Conservation (phyloP, 2,329 filamentous ascomycete genomes). For the Arachnopeziza araneosa region DNA sequence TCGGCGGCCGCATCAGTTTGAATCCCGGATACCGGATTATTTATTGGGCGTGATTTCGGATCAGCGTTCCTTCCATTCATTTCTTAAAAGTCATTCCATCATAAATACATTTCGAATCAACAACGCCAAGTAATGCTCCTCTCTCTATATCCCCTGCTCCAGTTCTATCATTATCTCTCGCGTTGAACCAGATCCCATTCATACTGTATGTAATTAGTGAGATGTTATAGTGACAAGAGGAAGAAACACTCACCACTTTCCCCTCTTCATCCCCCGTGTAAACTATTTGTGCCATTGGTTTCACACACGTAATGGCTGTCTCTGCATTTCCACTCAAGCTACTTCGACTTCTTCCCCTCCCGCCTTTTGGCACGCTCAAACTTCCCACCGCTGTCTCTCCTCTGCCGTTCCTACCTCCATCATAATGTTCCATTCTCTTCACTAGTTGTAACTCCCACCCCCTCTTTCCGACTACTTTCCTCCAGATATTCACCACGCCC, state of each 20-base stretch:
- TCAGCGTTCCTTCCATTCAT: not conserved
- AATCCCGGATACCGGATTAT: too few species aligned
- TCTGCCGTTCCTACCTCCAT: conserved; percentile 57
- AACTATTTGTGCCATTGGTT: conserved; percentile 74
- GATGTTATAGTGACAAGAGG: not conserved
- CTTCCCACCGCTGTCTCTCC: conserved; percentile 21
- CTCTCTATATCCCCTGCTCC: not conserved
- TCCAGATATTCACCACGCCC: conserved; percentile 78
- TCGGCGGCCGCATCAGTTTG: too few species aligned
- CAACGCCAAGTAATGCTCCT: not conserved
- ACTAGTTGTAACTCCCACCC: conserved; percentile 66
- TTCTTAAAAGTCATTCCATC: not conserved
- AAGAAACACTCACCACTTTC: conserved; percentile 62
- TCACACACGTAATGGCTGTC: conserved; percentile 78
- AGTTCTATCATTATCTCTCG: not conserved
- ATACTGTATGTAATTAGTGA: conserved; percentile 19
- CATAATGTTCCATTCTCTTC: conserved; percentile 75
- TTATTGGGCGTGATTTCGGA: too few species aligned
- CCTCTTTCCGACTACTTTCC: conserved; percentile 42
- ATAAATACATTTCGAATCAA: not conserved
- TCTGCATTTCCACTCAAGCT: conserved; percentile 40
- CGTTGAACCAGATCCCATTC: conserved; percentile 11
- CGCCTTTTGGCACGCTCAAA: conserved; percentile 10
- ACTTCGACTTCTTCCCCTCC: conserved; percentile 8
- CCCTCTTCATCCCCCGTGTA: conserved; percentile 96